Base-by-base conservation (phyloP, 108 stramenopile genomes). In the Cyclostephanos tholiformis region DNA sequence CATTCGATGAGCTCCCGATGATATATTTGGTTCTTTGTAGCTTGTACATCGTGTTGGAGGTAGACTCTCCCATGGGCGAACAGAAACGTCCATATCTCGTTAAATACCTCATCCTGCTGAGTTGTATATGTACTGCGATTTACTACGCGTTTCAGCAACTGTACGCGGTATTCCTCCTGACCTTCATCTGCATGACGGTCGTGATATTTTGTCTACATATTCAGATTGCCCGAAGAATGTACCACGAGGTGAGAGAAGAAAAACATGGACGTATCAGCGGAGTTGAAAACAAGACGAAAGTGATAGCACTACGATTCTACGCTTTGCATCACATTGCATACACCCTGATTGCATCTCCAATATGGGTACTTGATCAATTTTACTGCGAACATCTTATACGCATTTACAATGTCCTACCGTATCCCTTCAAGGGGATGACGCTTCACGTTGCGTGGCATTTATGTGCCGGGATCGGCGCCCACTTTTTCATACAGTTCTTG, bases 361-460 rank as follows among this genome's bases (percentile, higher is more conserved):
- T 70, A 60, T 82, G 82, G 82, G 13, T 50, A 38, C 51, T 73
- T 14, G 80, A 81, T 43, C 67, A 69, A 75, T 50, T 76, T 17
- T 67, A 69, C 38, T 81, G 80, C 62, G 38, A 59, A 8, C 0
- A n/a, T 38, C 53, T 82, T 6, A 6, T 52, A 2, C 48, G 49
- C 17, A 55, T 67, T 13, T 56, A 64, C 57, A 50, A 77, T 30
- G 29, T 35, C 9, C 30, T 75, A 13, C 74, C 74, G 0, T 60
- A 6, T 12, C 59, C 63, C 22, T 52, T 82, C 20, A 50, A 49
- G 30, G 82, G 82, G 20, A 60, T 72, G 63, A 77, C 82, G 22
- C 65, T 72, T 38, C 82, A 82, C 61, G 82, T 82, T 4, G 49
- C 73, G 38, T 82, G 82, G 82, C 82, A 82, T 69, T 46, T 67